A percentile compares a stretch with the other conserved stretches of the same genome.
Conservation (phyloP, 2,329 filamentous ascomycete species). For the Monosporascus sp. region DNA sequence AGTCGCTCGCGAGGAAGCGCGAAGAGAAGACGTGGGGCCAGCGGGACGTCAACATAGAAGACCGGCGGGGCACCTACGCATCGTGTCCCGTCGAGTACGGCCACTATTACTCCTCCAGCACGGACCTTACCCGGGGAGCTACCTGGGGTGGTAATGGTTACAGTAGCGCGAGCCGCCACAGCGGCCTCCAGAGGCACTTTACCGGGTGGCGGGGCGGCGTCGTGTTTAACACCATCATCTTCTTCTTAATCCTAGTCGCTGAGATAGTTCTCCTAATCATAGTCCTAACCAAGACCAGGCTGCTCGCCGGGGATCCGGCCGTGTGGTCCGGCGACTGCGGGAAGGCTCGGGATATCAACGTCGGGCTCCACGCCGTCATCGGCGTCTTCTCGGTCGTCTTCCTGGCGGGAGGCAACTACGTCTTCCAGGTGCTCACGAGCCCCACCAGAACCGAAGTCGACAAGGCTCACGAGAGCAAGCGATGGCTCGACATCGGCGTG, state of each 20-base stretch:
- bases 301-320: conserved; percentile 30
- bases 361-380: conserved; percentile 39
- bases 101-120: conserved; percentile 23
- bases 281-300: conserved; percentile 28
- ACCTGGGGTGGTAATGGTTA: conserved; percentile 13
- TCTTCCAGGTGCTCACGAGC: conserved; percentile 49
- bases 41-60: conserved; percentile 27
- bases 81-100: conserved; percentile 33
- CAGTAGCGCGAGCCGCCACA: conserved; percentile 23
- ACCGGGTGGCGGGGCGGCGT: conserved; percentile 46
- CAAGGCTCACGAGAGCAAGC: conserved; percentile 37
- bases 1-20: conserved; percentile 43
- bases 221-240: conserved; percentile 36
- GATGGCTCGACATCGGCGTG: conserved; percentile 50
- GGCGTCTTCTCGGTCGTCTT: conserved; percentile 39
- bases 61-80: conserved; percentile 22
- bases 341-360: conserved; percentile 31
- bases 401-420: conserved; percentile 46
- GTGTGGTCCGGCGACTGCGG: conserved; percentile 35
- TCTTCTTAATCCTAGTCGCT: conserved; percentile 31
- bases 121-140: conserved; percentile 12
- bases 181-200: conserved; percentile 23
- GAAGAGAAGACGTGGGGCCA: conserved; percentile 30
- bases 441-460: conserved; percentile 46
- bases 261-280: conserved; percentile 35